Evolutionary conservation across 257 asterid species (phyloP).

Genomic region (Pogostemon cablin): DNA sequence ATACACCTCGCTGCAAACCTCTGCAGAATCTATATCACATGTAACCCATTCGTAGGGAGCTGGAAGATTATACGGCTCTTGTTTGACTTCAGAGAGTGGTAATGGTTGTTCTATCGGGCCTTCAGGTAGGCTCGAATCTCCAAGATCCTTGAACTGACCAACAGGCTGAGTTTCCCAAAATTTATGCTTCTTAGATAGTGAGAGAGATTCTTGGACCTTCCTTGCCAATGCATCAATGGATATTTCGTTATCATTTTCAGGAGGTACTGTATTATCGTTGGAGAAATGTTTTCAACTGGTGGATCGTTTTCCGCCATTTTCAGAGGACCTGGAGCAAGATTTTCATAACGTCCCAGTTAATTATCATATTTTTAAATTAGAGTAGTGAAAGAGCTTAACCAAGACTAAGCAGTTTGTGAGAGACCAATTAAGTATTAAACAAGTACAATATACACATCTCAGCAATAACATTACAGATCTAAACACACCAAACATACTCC

Average conservation of each 20-base stretch:
- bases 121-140: slow-evolving; percentile 66
- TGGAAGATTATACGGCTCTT: slow-evolving; percentile 88
- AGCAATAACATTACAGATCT: not conserved
- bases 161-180: slow-evolving; percentile 98
- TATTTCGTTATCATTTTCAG: slow-evolving; percentile 49
- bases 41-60: slow-evolving; percentile 80
- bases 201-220: slow-evolving; percentile 69
- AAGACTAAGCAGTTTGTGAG: not conserved
- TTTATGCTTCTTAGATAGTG: slow-evolving; percentile 70
- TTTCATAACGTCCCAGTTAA: slow-evolving; percentile 20
- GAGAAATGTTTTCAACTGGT: slow-evolving; percentile 45
- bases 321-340: slow-evolving; percentile 24
- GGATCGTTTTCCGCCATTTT: slow-evolving; percentile 57
- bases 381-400: slow-evolving; percentile 4
- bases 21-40: slow-evolving; percentile 77
- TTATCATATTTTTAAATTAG: slow-evolving; percentile 14
- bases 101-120: slow-evolving; percentile 80
- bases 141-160: slow-evolving; percentile 86
- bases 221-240: slow-evolving; percentile 58
- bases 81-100: slow-evolving; percentile 77
- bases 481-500: not conserved
- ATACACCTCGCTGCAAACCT: slow-evolving; percentile 73
- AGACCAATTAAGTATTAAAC: slow-evolving; percentile 9
- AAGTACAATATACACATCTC: not conserved
- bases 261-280: slow-evolving; percentile 40